Evolutionary conservation across 257 asterid species (phyloP), one percentile per base, ranked within the genome.

Genomic region (Solanum sitiens): DNA sequence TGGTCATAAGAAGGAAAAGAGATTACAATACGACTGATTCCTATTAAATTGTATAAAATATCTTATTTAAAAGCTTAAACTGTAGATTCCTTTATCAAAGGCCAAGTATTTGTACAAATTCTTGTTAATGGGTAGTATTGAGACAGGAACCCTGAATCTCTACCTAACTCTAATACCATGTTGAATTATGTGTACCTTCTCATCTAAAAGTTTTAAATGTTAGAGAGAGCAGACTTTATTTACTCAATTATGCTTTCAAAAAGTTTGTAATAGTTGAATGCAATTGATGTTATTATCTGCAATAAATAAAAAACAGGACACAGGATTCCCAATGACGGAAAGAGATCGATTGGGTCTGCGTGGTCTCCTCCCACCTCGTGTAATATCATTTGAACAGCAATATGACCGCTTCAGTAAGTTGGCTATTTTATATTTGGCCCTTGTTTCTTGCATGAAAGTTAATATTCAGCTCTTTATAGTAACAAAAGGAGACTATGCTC

Each of bases 351-450:
- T 97, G 84, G 99, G 99, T 67, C 94, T 96, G 20, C 99, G 99
- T 18, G 99, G 99, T 86, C 98, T 97, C 87, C 98, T 97, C 47
- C 99, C 99, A 87, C 99, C 99, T 83, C 98, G 99, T 71, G 98
- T 97, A 16, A 96, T 97, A 91, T 95, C 99, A 56, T 97, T 97
- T 90, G 98, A 97, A 89, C 99, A 97, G 89, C 99, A 97, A 88
- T 97, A 97, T 92, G 94, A 87, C 21, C 99, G 99, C 86, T 97
- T 97, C 93, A 96, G 99, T 97, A 90, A 97, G 99, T 93, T 86
- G 16, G 45, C 72, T 83, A 50, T 74, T 86, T 87, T 87, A 61
- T 72, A 23, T 40, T 82, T 50, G 6, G 86, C 71, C 13, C 86
- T 82, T 82, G 86, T 23, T 82, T 74, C 40, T 30, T 33, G 32